Evolutionary conservation across 2,329 filamentous ascomycete species (phyloP).

Genomic region (Pyricularia pennisetigena): DNA sequence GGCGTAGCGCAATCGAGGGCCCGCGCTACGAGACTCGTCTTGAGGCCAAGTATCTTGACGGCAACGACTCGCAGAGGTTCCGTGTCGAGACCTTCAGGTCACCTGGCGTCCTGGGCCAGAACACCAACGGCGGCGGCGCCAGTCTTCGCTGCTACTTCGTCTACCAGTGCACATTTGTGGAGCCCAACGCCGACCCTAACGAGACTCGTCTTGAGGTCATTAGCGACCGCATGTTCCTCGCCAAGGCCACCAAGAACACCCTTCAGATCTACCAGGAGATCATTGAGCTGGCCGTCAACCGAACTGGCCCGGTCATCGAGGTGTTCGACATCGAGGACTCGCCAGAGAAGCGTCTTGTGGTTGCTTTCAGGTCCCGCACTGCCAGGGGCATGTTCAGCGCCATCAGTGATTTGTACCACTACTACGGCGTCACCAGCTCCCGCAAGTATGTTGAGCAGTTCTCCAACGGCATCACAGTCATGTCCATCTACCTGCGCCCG

Average conservation of each 20-base stretch:
- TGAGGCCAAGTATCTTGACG: conserved; percentile 90
- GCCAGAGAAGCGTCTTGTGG: conserved; percentile 84
- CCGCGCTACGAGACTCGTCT: conserved; percentile 92
- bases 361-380: conserved; percentile 89
- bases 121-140: conserved; percentile 55
- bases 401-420: conserved; percentile 92
- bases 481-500: conserved; percentile 87
- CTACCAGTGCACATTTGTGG: conserved; percentile 87
- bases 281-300: conserved; percentile 71
- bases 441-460: conserved; percentile 98
- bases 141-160: conserved; percentile 97
- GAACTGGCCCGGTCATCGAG: conserved; percentile 93
- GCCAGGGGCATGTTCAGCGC: conserved; percentile 92
- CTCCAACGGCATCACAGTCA: conserved; percentile 94
- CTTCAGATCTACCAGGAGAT: conserved; percentile 93
- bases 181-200: conserved; percentile 60
- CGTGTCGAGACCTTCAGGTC: conserved; percentile 97
- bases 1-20: conserved; percentile 63
- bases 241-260: conserved; percentile 93
- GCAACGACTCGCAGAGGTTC: conserved; percentile 65
- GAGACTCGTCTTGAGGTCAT: conserved; percentile 89
- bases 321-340: conserved; percentile 91
- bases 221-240: conserved; percentile 86
- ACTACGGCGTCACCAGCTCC: conserved; percentile 93
- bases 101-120: conserved; percentile 60